phyloP scores from a whole-genome alignment of 2,329 filamentous ascomycete species.

The Fusarium udum region DNA sequence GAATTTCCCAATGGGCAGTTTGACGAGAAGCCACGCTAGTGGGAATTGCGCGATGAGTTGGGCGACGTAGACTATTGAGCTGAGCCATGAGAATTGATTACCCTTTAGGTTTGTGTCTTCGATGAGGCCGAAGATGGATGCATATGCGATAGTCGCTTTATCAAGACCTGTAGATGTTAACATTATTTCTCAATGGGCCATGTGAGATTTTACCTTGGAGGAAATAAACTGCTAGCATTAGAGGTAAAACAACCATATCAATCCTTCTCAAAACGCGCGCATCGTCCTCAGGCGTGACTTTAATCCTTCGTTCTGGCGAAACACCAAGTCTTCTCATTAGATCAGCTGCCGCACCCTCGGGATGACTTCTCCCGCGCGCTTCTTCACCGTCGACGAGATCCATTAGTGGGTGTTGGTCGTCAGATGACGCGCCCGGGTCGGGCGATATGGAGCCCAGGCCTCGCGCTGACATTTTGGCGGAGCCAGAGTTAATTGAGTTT shows the following conservation, averaged over 20 bases:
- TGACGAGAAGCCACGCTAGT: conserved; percentile 63
- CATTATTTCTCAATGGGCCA: rapidly evolving
- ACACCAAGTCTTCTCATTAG: conserved; percentile 24
- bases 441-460: conserved; percentile 11
- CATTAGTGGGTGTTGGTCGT: conserved; percentile 17
- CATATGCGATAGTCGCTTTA: conserved; percentile 61
- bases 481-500: not conserved
- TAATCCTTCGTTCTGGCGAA: conserved; percentile 21
- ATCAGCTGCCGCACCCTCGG: not conserved
- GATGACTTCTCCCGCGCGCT: not conserved
- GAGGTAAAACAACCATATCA: conserved; percentile 30
- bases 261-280: conserved; percentile 29
- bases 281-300: conserved; percentile 35
- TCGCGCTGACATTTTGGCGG: not conserved
- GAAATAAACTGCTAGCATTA: conserved; percentile 37
- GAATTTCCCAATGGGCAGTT: conserved; percentile 64
- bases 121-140: conserved; percentile 70
- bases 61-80: conserved; percentile 49
- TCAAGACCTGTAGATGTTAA: conserved; percentile 31
- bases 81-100: conserved; percentile 72
- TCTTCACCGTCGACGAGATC: conserved; percentile 16
- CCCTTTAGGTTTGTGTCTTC: conserved; percentile 59
- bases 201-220: conserved; percentile 9
- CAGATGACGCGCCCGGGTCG: conserved; percentile 12
- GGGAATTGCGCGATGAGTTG: conserved; percentile 59